Evolutionary conservation across 306 rosid genomes (phyloP), one percentile per base, ranked within the genome.

Genomic region (Lathyrus oleraceus): DNA sequence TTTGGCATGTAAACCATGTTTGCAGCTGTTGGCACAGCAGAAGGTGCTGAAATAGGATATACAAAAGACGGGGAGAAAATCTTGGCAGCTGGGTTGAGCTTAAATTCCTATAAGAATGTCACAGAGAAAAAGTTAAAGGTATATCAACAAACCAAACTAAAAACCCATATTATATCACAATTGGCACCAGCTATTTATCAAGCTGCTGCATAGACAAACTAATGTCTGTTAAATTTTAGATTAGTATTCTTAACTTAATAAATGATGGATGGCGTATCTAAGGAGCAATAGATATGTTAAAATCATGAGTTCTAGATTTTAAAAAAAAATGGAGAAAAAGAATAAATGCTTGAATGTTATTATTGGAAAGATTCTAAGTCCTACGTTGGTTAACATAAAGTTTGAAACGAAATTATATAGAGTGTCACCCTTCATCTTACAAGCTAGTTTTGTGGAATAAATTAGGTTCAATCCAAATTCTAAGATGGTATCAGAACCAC

Each of bases 51-150:
- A 17, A 66, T 65, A 49, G 84, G 76, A 77, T 79, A 77, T 42
- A 67, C 77, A 61, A 71, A 71, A 15, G 96, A 86, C 25, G 98
- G 96, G 57, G 91, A 88, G 84, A 92, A 92, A 57, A 73, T 66
- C 85, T 89, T 86, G 78, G 98, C 98, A 10, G 81, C 87, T n/a
- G 98, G 96, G 43, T 92, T 88, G 79, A 92, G 96, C 87, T 87
- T 92, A 70, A 88, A 89, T 71, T 89, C 93, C 98, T 92, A 73
- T 39, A 53, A 60, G 69, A 81, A 80, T 38, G 62, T 39, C 75
- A 65, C 8, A 67, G 39, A 39, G 20, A 66, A 62, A 70, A 39
- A 56, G 25, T 45, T 75, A 39, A 69, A 78, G 71, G 16, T 45
- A 54, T 11, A 74, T 39, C 20, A 51, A 70, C 35, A 40, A 5